Evolutionary conservation across 129 eudicot species (phyloP).

Genomic region (Flaveria sonorensis): DNA sequence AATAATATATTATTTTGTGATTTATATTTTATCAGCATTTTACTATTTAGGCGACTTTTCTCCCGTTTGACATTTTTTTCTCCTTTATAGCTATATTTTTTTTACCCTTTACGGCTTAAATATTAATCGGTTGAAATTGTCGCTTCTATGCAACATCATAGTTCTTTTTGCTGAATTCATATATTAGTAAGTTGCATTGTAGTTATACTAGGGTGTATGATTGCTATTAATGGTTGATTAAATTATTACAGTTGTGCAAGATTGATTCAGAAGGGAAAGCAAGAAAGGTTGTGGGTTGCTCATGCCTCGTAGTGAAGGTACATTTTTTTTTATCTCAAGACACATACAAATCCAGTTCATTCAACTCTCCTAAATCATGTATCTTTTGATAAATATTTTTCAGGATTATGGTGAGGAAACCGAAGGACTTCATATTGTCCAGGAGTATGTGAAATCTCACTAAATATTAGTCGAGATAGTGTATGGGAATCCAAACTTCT

Average conservation of each 20-base stretch:
- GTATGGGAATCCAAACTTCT: constrained; percentile 8
- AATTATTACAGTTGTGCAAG: constrained; percentile 59
- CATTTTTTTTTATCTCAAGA: not conserved
- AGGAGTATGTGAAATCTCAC: constrained; percentile 52
- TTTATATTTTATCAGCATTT: not conserved
- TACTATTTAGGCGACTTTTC: not conserved
- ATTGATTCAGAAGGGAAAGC: constrained; percentile 87
- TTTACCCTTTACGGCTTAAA: not conserved
- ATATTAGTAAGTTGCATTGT: too few species aligned
- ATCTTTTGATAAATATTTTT: not conserved
- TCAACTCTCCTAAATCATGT: not conserved
- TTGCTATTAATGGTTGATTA: constrained; percentile 11
- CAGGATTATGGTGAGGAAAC: constrained; percentile 65
- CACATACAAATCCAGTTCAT: not conserved
- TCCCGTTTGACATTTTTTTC: not conserved
- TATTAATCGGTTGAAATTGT: not conserved
- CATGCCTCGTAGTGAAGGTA: constrained; percentile 83
- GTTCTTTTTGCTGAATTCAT: not conserved
- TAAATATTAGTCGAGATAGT: constrained; percentile 8
- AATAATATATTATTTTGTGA: not conserved
- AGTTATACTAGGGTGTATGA: not conserved
- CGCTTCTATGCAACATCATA: not conserved
- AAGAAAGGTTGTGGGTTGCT: constrained; percentile 79
- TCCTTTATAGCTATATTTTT: not conserved
- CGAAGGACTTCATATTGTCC: constrained; percentile 47